Evolutionary conservation across 257 asterid species (phyloP).

Genomic region (Ballota nigra): DNA sequence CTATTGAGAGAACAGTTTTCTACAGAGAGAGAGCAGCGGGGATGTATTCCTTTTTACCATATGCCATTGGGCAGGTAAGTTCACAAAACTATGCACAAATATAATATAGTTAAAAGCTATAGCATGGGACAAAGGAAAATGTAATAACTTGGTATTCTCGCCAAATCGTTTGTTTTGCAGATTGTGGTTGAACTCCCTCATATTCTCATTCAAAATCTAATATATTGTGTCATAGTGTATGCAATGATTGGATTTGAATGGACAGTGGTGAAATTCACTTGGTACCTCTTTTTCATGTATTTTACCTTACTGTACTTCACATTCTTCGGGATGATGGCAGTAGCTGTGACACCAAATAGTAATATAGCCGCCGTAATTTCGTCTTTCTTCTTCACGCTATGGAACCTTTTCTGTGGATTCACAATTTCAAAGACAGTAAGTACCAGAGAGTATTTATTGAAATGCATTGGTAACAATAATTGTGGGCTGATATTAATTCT

Average conservation of each 20-base stretch:
- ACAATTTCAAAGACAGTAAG: slow-evolving; percentile 66
- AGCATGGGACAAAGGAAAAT: not conserved
- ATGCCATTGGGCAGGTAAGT: slow-evolving; percentile 74
- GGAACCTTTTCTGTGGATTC: slow-evolving; percentile 88
- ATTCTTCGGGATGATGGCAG: slow-evolving; percentile 80
- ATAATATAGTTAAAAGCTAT: not conserved
- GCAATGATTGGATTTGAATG: slow-evolving; percentile 84
- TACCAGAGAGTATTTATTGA: not conserved
- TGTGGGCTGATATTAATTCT: not conserved
- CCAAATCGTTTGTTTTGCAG: slow-evolving; percentile 29
- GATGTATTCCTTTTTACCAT: slow-evolving; percentile 81
- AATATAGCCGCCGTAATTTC: slow-evolving; percentile 63
- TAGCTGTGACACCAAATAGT: slow-evolving; percentile 72
- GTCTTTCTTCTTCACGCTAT: slow-evolving; percentile 45
- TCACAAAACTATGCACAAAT: not conserved
- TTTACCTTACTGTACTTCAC: slow-evolving; percentile 84
- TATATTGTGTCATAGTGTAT: slow-evolving; percentile 60
- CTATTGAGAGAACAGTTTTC: slow-evolving; percentile 74
- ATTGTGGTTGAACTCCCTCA: slow-evolving; percentile 65
- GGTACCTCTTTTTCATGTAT: slow-evolving; percentile 76
- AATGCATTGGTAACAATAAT: not conserved
- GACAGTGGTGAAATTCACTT: slow-evolving; percentile 58
- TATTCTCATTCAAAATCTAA: slow-evolving; percentile 50
- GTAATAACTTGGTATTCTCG: not conserved
- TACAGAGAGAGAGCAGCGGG: slow-evolving; percentile 93